phyloP scores from a whole-genome alignment of 495 filamentous ascomycete genomes.

The Penicillium alfredii region DNA sequence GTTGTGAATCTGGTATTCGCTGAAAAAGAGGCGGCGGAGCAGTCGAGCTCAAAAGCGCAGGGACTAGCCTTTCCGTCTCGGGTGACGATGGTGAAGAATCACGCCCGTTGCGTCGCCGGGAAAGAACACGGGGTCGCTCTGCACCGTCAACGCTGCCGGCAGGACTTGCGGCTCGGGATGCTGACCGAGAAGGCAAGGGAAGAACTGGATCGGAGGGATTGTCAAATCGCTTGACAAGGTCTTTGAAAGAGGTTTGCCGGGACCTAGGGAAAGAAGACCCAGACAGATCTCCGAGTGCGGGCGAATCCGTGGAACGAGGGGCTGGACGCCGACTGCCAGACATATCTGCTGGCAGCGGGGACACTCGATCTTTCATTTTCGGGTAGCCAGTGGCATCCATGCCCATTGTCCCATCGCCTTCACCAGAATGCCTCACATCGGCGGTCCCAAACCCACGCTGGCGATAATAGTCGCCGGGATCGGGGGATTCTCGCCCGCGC shows the following conservation, averaged over 20 bases:
- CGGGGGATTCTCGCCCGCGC: constrained; percentile 35
- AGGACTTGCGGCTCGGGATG: constrained; percentile 33
- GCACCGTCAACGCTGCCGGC: constrained; percentile 23
- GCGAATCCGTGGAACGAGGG: constrained; percentile 33
- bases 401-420: constrained; percentile 23
- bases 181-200: constrained; percentile 36
- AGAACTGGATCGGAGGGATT: constrained; percentile 49
- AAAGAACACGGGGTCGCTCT: constrained; percentile 22
- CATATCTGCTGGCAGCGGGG: constrained; percentile 25
- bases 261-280: constrained; percentile 23
- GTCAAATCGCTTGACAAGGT: constrained; percentile 58
- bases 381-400: constrained; percentile 16
- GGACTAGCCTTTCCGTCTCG: constrained; percentile 1
- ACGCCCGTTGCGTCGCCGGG: constrained; percentile 23
- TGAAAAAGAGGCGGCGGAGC: constrained; percentile 20
- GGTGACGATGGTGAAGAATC: constrained; percentile 12
- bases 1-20: constrained; percentile 15
- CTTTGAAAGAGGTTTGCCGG: constrained; percentile 51
- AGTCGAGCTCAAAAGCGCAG: not conserved
- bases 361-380: constrained; percentile 18
- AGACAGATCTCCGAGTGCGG: constrained; percentile 16
- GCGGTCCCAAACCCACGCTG: constrained; percentile 27
- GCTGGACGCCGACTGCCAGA: constrained; percentile 23
- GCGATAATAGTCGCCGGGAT: constrained; percentile 52
- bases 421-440: constrained; percentile 17